Base-by-base conservation (phyloP, 331 rosid genomes). In the Quercus lobata region DNA sequence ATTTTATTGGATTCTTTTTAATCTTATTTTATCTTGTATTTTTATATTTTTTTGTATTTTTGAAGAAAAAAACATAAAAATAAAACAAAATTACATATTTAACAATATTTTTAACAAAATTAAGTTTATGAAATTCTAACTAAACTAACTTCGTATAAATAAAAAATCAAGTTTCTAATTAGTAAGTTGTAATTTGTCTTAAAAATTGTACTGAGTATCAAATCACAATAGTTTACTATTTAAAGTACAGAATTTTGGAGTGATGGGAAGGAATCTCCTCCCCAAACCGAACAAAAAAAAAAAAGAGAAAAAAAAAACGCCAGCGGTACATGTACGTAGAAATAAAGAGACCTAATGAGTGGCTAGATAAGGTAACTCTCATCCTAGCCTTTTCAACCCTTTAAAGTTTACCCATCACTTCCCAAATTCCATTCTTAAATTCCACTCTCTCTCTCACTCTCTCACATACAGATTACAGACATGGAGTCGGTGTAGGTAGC, bases 21-120 rank as follows among this genome's bases (percentile, higher is more conserved):
- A 9, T 41, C 0, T 41, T 41, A 41, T 41, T 41, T 41, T 2
- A 41, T 9, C 12, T 41, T 41, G 3, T 41, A 9, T 41, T 41
- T 37, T 41, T 8, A 41, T 2, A 0, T 2, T 8, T 37, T 22
- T 41, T 41, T 2, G 0, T 9, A 0, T 2, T 41, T 41, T 41
- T 41, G 0, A 1, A 41, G 1, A 0, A 1, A 9, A 0, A 41
- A 41, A 41, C 0, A 2, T 37, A 37, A 41, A 41, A 41, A 0
- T 41, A 0, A 0, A 41, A 2, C 0, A 9, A 41, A 41, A 41
- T 41, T 41, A 41, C 0, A 41, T 9, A 41, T 41, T 41, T 41
- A 41, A 0, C 2, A 0, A 9, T 41, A 0, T 41, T 41, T 41
- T 41, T 41, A 9, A 9, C 0, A 41, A 0, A 41, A 0, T 0